Evolutionary conservation across 495 filamentous ascomycete genomes (phyloP), one percentile per base, ranked within the genome.

Genomic region (Penicillium malachiteum): DNA sequence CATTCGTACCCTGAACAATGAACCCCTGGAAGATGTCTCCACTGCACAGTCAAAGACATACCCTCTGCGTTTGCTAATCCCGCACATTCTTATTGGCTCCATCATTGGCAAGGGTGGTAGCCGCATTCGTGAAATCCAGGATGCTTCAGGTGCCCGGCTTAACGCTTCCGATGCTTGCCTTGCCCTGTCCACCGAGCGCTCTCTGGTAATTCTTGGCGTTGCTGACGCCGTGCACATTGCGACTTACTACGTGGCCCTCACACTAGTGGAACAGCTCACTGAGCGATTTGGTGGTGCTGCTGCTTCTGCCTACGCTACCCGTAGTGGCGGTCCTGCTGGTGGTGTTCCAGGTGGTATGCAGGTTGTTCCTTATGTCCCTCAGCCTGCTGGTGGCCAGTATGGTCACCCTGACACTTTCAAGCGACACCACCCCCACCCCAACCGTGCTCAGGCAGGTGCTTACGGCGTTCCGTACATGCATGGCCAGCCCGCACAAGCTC

Each of bases 221-320:
- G 90, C 90, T 48, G 90, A 94, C 76, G 92, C 94, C 38, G 94
- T 98, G 45, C 94, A 98, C 72, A 98, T 98, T 68, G 94, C 94
- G 26, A 95, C 92, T 26, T 98, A 97, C 77, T 98, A 98, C 62
- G 92, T 97, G 52, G 93, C 91, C 12, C 94, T 91, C 70, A 97
- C 94, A 7, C 83, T 98, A 32, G 88, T 93, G 41, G 93, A 98
- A 75, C 94, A 97, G 70, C 82, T 98, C 46, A 96, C 91, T 4
- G 93, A 97, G 65, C 85, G 94, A 18, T 98, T 96, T 59, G 93
- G 93, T 50, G 95, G 94, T 3, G 92, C 94, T 11, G 92, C 94
- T 38, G 94, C 94, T 38, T 98, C 94, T 3, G 92, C 92, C 11
- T 98, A 98, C 73, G 94, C 94, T 48, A 95, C 92, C 49, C 89